These are phyloP conservation scores for Acanthamoeba triangularis DNA, from an alignment of 208 protist genomes.

Conservation along the genomic window DNA sequence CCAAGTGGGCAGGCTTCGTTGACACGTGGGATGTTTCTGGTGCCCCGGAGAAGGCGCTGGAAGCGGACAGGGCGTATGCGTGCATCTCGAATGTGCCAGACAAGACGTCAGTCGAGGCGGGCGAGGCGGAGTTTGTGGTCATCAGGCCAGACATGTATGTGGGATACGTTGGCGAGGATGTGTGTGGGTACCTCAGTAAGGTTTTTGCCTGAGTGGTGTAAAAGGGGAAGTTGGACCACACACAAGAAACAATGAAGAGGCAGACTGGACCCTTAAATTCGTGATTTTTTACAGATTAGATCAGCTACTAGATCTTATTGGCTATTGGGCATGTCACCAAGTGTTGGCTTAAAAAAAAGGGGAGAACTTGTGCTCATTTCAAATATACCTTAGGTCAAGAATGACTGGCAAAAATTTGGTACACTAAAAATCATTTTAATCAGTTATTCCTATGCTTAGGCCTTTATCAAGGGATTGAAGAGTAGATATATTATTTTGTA, in stretches of 20 bases:
- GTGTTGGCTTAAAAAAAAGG: too few species aligned
- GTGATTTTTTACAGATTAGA: background rate
- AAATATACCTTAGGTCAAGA: too few species aligned
- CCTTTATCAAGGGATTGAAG: too few species aligned
- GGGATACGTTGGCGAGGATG: background rate
- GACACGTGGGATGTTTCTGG: slow-evolving; percentile 8
- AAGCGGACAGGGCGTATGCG: background rate
- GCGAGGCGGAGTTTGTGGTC: background rate
- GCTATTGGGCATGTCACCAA: too few species aligned
- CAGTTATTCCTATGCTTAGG: too few species aligned
- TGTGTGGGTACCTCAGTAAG: background rate
- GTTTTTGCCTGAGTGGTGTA: background rate
- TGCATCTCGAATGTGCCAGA: background rate
- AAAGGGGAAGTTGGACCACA: background rate
- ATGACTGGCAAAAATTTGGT: too few species aligned
- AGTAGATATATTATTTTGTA: too few species aligned
- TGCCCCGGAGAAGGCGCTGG: background rate
- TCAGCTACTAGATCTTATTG: too few species aligned
- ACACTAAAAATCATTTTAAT: too few species aligned
- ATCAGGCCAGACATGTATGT: background rate
- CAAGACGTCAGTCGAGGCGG: background rate
- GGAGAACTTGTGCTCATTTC: too few species aligned
- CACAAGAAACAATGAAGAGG: background rate
- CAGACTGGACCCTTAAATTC: background rate
- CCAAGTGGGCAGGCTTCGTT: background rate